These are phyloP conservation scores for Pichia californica DNA, from an alignment of 805 yeast genomes.

Conservation along the genomic window DNA sequence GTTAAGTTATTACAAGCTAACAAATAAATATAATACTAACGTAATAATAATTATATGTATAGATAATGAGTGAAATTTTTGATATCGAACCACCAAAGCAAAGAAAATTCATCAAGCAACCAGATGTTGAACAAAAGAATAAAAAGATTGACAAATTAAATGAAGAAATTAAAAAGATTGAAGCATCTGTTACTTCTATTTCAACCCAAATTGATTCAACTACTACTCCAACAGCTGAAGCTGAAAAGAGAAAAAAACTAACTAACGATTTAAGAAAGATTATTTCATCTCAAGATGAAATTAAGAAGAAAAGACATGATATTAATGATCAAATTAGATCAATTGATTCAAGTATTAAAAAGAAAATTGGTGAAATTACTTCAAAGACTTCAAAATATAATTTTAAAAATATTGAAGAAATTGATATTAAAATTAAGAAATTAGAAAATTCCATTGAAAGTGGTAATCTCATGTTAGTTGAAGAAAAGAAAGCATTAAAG, in stretches of 20 bases:
- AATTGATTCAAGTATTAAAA: conserved; percentile 64
- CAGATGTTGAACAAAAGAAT: conserved; percentile 63
- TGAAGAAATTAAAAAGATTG: conserved; percentile 58
- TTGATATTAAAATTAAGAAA: conserved; percentile 55
- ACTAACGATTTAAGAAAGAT: conserved; percentile 40
- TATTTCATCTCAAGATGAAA: conserved; percentile 33
- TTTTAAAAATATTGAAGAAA: conserved; percentile 62
- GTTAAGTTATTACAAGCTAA: neutral
- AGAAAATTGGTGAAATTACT: conserved; percentile 69
- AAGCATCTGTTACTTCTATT: conserved; percentile 44
- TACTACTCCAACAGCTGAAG: conserved; percentile 41
- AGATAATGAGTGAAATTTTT: conserved; percentile 11
- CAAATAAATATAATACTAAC: neutral
- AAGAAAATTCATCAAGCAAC: conserved; percentile 62
- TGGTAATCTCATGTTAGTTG: conserved; percentile 80
- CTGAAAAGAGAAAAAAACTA: conserved; percentile 44
- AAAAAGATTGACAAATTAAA: conserved; percentile 48
- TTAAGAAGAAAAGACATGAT: conserved; percentile 28
- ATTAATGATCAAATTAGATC: conserved; percentile 60
- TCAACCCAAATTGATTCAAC: conserved; percentile 51
- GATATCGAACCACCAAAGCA: conserved; percentile 22
- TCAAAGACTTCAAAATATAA: conserved; percentile 62
- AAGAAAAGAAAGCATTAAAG: conserved; percentile 78
- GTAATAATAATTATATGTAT: too few relatives aligned
- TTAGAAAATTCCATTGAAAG: conserved; percentile 71